These are phyloP conservation scores for Dothistroma septosporum DNA, from an alignment of 2,329 filamentous ascomycete genomes.

Conservation along the genomic window DNA sequence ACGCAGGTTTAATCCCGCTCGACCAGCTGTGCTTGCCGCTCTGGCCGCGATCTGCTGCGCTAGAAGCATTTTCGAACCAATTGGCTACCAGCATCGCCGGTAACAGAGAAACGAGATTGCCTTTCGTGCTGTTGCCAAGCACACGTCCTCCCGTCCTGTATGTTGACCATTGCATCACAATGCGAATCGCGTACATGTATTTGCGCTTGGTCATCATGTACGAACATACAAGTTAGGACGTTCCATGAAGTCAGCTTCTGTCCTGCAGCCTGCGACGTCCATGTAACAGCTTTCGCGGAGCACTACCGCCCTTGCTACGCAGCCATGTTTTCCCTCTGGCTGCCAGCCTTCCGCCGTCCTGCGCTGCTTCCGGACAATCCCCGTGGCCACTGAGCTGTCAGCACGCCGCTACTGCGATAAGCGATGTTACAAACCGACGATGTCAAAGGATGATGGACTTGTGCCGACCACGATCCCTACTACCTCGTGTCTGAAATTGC, in stretches of 20 bases:
- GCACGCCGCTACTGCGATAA: constrained; percentile 8
- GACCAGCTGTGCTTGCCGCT: constrained; percentile 15
- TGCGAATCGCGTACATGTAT: background rate
- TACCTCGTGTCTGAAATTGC: constrained; percentile 23
- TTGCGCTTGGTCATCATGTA: background rate
- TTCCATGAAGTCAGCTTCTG: constrained; percentile 1
- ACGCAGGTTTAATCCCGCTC: background rate
- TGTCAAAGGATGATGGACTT: constrained; percentile 8
- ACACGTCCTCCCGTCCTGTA: too few relatives aligned
- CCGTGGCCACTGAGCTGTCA: constrained; percentile 11
- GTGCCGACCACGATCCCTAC: constrained; percentile 20
- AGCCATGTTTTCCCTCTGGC: constrained; percentile 3
- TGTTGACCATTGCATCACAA: background rate
- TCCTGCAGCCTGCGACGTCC: background rate
- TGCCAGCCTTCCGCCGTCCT: background rate
- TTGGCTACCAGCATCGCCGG: constrained; percentile 12
- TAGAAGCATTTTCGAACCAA: constrained; percentile 20
- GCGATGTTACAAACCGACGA: constrained; percentile 13
- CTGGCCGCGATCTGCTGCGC: constrained; percentile 20
- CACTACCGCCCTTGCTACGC: constrained; percentile 5
- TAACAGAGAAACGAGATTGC: constrained; percentile 8
- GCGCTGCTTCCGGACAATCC: constrained; percentile 5
- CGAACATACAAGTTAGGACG: constrained; percentile 6
- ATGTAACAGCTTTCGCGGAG: constrained; percentile 10
- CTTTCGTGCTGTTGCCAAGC: constrained; percentile 3